Percentiles rank a stretch among this genome's conserved stretches.
Evolutionary conservation across 2,329 filamentous ascomycete genomes (phyloP).

Genomic region (Fusarium sp.): DNA sequence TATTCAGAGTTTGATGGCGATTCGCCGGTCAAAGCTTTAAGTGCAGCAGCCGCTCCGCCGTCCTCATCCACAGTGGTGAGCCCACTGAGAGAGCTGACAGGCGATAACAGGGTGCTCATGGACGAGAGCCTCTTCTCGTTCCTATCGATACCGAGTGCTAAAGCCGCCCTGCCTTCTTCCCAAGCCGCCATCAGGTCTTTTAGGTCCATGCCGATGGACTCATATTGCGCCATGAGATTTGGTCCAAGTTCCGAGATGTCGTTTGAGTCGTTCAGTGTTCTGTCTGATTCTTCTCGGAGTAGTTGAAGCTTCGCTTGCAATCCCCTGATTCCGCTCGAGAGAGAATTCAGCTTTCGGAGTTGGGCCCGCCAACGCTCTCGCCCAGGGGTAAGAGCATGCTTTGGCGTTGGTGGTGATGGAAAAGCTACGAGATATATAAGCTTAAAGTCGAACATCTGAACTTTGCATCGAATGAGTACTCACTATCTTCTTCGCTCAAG

Average conservation of each 20-base stretch:
- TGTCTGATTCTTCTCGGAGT: constrained; percentile 87
- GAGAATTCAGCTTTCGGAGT: constrained; percentile 84
- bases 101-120: constrained; percentile 67
- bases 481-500: constrained; percentile 81
- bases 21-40: constrained; percentile 82
- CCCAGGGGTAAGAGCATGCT: constrained; percentile 71
- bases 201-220: constrained; percentile 90
- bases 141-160: constrained; percentile 82
- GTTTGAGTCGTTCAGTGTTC: constrained; percentile 75
- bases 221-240: constrained; percentile 87
- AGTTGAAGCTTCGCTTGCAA: constrained; percentile 95
- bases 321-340: constrained; percentile 89
- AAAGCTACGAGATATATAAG: constrained; percentile 54
- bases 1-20: constrained; percentile 61
- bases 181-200: constrained; percentile 82
- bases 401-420: constrained; percentile 64
- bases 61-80: constrained; percentile 68
- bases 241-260: constrained; percentile 80
- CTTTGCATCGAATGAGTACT: constrained; percentile 46
- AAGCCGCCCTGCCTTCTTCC: constrained; percentile 85
- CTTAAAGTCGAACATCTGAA: constrained; percentile 5
- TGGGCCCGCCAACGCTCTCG: constrained; percentile 87
- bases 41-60: constrained; percentile 64
- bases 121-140: constrained; percentile 76
- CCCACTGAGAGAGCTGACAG: constrained; percentile 71